These are phyloP conservation scores for Lanmaoa pseudosensibilis DNA, from an alignment of 768 basidiomycete species.

Conservation along the genomic window DNA sequence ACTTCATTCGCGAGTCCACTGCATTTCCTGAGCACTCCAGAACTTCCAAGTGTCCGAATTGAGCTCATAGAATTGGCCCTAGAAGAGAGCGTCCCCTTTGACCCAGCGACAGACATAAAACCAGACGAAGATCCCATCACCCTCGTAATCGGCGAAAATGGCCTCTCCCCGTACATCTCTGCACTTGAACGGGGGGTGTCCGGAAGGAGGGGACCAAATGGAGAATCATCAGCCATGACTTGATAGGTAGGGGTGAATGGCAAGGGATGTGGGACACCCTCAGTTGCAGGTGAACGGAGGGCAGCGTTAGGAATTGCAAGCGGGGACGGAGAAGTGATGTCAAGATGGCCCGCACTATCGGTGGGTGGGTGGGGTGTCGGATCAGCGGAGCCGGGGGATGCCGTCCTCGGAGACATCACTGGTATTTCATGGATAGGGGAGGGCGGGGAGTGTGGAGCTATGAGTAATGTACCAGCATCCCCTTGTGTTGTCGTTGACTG, in stretches of 20 bases:
- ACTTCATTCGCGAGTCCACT: conserved; percentile 24
- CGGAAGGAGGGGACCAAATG: conserved; percentile 32
- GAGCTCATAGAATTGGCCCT: conserved; percentile 14
- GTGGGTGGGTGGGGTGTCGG: background rate
- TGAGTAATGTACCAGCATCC: background rate
- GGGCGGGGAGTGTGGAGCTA: background rate
- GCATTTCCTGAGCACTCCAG: conserved; percentile 11
- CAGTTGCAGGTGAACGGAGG: background rate
- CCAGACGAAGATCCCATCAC: conserved; percentile 21
- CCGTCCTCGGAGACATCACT: background rate
- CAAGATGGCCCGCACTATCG: background rate
- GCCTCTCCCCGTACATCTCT: conserved; percentile 27
- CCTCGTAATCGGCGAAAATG: conserved; percentile 29
- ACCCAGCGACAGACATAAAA: background rate
- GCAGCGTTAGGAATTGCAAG: conserved; percentile 11
- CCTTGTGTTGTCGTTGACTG: conserved; percentile 16
- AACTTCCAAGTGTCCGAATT: conserved; percentile 3
- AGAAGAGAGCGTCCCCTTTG: conserved; percentile 8
- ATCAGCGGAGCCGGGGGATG: background rate
- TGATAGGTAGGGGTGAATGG: conserved; percentile 21
- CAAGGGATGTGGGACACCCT: conserved; percentile 1
- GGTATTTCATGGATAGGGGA: conserved; percentile 2
- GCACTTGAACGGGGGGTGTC: conserved; percentile 31
- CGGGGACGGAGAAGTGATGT: conserved; percentile 3
- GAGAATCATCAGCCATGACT: conserved; percentile 25